Conservation (phyloP, 345 rosid species). For the Geranium brycei region DNA sequence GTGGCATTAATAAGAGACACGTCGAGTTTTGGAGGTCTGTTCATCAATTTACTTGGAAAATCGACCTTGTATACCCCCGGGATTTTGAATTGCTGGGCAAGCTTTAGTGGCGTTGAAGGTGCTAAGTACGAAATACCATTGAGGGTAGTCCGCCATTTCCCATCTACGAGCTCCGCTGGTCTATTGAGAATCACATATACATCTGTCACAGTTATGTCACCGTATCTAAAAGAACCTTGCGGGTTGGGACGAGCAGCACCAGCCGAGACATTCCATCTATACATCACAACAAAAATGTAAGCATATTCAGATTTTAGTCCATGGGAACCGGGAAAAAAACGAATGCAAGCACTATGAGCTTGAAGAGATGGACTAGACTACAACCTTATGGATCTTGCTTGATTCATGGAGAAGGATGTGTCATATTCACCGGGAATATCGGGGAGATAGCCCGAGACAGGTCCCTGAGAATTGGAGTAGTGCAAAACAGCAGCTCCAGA, state of each 20-base stretch:
- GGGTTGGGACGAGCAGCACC: constrained; percentile 95
- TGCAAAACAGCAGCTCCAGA: constrained; percentile 69
- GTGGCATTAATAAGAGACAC: constrained; percentile 78
- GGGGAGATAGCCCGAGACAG: constrained; percentile 82
- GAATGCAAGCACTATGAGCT: neutral
- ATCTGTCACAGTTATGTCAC: constrained; percentile 74
- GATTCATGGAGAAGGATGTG: constrained; percentile 81
- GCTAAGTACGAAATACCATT: constrained; percentile 75
- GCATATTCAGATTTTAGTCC: neutral
- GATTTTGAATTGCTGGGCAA: constrained; percentile 70
- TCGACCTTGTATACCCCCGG: constrained; percentile 80
- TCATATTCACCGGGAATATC: constrained; percentile 60
- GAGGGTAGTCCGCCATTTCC: constrained; percentile 47
- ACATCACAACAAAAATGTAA: constrained; percentile 2
- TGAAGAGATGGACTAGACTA: constrained; percentile 13
- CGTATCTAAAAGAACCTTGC: constrained; percentile 86
- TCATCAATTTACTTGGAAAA: constrained; percentile 65
- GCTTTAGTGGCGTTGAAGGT: constrained; percentile 78
- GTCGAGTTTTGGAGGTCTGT: constrained; percentile 64
- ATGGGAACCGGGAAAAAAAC: constrained; percentile 1
- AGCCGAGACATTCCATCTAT: constrained; percentile 79
- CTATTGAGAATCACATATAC: constrained; percentile 59
- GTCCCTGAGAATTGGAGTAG: constrained; percentile 74
- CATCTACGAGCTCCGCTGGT: constrained; percentile 63
- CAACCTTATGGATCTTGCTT: constrained; percentile 97